These are phyloP conservation scores for Nicotiana rustica DNA, from an alignment of 305 asterid species.

Conservation along the genomic window DNA sequence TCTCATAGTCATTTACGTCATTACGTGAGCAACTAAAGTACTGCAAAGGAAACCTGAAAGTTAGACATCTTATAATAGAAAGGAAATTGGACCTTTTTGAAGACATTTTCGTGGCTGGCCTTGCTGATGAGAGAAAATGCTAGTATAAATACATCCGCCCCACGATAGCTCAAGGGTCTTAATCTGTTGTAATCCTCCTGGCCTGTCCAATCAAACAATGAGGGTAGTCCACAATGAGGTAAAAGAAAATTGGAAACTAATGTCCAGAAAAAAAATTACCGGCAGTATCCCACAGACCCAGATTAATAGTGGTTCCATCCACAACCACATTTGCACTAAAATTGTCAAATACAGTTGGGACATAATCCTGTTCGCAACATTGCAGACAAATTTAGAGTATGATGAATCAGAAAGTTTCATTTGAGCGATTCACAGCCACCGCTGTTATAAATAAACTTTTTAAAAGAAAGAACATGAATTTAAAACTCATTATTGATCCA, in stretches of 20 bases:
- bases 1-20: background rate
- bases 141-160: slow-evolving; percentile 33
- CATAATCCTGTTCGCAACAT: slow-evolving; percentile 31
- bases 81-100: slow-evolving; percentile 14
- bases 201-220: background rate
- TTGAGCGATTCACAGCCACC: background rate
- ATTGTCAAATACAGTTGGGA: slow-evolving; percentile 31
- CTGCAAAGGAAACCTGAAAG: background rate
- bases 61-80: background rate
- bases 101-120: slow-evolving; percentile 35
- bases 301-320: slow-evolving; percentile 29
- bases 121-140: slow-evolving; percentile 35
- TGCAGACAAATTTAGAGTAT: background rate
- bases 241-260: background rate
- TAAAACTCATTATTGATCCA: background rate
- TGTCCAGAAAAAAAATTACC: background rate
- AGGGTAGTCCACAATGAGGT: background rate
- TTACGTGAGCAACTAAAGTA: background rate
- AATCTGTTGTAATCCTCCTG: slow-evolving; percentile 34
- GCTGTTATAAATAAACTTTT: background rate
- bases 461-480: background rate
- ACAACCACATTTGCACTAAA: slow-evolving; percentile 36
- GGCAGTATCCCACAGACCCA: slow-evolving; percentile 33
- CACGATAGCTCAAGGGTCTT: slow-evolving; percentile 35
- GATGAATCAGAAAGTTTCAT: slow-evolving; percentile 1